A percentile compares a stretch with the other conserved stretches of the same genome.
Conservation (phyloP, 2,329 filamentous ascomycete genomes). For the Zopfia rhizophila region DNA sequence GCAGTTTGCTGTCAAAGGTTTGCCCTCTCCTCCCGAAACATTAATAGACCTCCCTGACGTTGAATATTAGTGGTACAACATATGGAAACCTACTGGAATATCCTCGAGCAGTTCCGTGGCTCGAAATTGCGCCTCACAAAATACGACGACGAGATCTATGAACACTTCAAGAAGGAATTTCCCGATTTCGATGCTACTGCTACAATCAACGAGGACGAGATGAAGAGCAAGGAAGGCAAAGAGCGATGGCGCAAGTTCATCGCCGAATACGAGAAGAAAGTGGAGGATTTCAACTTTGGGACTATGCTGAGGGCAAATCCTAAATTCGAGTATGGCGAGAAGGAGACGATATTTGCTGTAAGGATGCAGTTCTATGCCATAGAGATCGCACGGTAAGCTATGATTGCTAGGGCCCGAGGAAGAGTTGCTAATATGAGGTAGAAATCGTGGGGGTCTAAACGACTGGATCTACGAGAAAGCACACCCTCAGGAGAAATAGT, state of each 20-base stretch:
- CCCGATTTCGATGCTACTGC: slow-evolving; percentile 88
- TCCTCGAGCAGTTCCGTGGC: slow-evolving; percentile 89
- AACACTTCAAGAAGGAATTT: slow-evolving; percentile 87
- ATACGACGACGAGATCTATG: slow-evolving; percentile 93
- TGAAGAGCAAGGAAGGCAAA: slow-evolving; percentile 98
- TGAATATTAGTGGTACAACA: slow-evolving; percentile 79
- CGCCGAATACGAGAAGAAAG: slow-evolving; percentile 89
- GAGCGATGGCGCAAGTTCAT: slow-evolving; percentile 95
- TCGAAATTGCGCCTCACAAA: slow-evolving; percentile 92
- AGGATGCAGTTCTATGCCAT: slow-evolving; percentile 87
- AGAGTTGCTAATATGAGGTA: slow-evolving; percentile 45
- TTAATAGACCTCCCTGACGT: slow-evolving; percentile 25
- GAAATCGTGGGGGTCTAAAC: slow-evolving; percentile 88
- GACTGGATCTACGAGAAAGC: slow-evolving; percentile 96
- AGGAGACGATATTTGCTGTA: slow-evolving; percentile 89
- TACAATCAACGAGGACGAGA: slow-evolving; percentile 87
- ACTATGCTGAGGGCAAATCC: slow-evolving; percentile 86
- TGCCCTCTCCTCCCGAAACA: slow-evolving; percentile 29
- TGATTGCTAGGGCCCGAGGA: not conserved
- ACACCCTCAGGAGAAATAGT: slow-evolving; percentile 61
- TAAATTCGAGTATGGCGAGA: slow-evolving; percentile 84
- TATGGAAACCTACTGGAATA: slow-evolving; percentile 95
- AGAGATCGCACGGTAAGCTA: slow-evolving; percentile 73
- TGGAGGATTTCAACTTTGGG: slow-evolving; percentile 99
- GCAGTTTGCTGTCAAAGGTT: slow-evolving; percentile 97